These are phyloP conservation scores for Crithidia acanthocephali DNA, from an alignment of 208 protist genomes.

Conservation along the genomic window DNA sequence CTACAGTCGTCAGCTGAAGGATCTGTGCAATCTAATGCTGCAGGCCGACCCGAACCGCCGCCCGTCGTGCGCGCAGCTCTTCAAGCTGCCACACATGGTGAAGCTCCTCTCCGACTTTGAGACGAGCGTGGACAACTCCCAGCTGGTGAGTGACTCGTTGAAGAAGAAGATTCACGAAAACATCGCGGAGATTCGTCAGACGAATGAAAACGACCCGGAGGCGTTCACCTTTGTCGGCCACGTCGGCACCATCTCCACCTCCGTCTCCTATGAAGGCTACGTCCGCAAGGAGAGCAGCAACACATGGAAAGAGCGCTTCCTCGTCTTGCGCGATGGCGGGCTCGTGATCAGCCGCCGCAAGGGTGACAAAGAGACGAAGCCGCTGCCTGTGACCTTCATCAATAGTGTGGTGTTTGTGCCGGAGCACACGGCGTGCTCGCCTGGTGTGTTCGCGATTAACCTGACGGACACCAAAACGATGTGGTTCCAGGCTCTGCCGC, in stretches of 20 bases:
- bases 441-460: slow-evolving; percentile 78
- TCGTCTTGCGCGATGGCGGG: slow-evolving; percentile 50
- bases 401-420: slow-evolving; percentile 77
- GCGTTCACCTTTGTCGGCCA: slow-evolving; percentile 44
- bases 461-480: slow-evolving; percentile 68
- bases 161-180: slow-evolving; percentile 59
- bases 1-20: slow-evolving; percentile 63
- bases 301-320: slow-evolving; percentile 69
- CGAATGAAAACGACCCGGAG: slow-evolving; percentile 40
- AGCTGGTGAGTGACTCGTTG: slow-evolving; percentile 43
- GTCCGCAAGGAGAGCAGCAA: slow-evolving; percentile 60
- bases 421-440: slow-evolving; percentile 56
- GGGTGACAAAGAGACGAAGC: slow-evolving; percentile 52
- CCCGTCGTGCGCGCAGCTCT: slow-evolving; percentile 54
- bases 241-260: slow-evolving; percentile 43
- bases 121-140: slow-evolving; percentile 48
- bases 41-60: slow-evolving; percentile 55
- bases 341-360: slow-evolving; percentile 57
- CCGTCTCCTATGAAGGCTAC: slow-evolving; percentile 49
- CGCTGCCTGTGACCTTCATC: slow-evolving; percentile 55
- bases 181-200: slow-evolving; percentile 53
- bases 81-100: slow-evolving; percentile 61
- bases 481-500: slow-evolving; percentile 73
- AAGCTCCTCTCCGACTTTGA: slow-evolving; percentile 63
- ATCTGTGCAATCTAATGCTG: slow-evolving; percentile 69